These are phyloP conservation scores for Cucurbita maxima DNA, from an alignment of 306 rosid species.

Conservation along the genomic window DNA sequence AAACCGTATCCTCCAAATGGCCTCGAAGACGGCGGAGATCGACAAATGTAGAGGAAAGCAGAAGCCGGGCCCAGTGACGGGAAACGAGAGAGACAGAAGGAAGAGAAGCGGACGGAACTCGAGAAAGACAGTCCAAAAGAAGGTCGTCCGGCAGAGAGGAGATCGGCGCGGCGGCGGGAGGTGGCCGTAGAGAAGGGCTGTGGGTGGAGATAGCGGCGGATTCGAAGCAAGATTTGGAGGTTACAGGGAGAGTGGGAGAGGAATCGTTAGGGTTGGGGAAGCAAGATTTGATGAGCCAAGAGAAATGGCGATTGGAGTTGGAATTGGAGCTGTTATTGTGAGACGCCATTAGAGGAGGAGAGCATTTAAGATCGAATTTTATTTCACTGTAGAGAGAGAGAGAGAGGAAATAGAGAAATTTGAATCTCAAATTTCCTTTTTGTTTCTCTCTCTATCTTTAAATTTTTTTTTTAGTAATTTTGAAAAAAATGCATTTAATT, in stretches of 20 bases:
- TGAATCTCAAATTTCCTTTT: not conserved
- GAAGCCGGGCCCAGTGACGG: constrained; percentile 44
- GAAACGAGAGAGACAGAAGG: constrained; percentile 38
- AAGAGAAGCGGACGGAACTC: constrained; percentile 33
- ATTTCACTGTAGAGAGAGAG: not conserved
- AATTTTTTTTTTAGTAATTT: not conserved
- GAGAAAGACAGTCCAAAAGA: constrained; percentile 42
- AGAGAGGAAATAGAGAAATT: too few relatives aligned
- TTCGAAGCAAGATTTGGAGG: not conserved
- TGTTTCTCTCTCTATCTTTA: not conserved
- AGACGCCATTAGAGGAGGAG: constrained; percentile 14
- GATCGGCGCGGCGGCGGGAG: constrained; percentile 16
- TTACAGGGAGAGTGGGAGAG: not conserved
- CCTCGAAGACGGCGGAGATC: constrained; percentile 36
- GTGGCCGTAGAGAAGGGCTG: not conserved
- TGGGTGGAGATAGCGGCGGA: not conserved
- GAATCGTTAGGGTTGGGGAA: constrained; percentile 35
- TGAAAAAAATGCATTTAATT: not conserved
- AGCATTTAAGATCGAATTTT: not conserved
- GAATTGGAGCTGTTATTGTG: constrained; percentile 43
- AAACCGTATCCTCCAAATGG: constrained; percentile 26
- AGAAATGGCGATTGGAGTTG: constrained; percentile 33
- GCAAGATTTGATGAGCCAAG: constrained; percentile 67
- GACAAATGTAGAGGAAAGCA: constrained; percentile 34
- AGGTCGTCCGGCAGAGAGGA: constrained; percentile 58